Conservation (phyloP, 2,329 filamentous ascomycete species). For the Mycocentrospora acerina region DNA sequence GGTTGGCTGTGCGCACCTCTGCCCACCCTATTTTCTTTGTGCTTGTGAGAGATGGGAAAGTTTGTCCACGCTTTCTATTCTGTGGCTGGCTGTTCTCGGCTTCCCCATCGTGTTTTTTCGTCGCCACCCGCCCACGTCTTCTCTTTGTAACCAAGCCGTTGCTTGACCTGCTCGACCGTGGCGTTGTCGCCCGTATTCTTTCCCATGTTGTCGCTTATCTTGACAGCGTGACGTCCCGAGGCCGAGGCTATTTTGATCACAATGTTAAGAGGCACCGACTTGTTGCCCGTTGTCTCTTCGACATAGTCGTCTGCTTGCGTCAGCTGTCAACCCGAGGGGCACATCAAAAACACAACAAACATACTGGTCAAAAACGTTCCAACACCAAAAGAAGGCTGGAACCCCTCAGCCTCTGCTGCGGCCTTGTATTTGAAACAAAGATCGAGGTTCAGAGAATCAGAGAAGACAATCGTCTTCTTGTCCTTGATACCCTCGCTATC, state of each 20-base stretch:
- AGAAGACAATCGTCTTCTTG: conserved; percentile 90
- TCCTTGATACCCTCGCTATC: conserved; percentile 71
- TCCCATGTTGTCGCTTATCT: conserved; percentile 82
- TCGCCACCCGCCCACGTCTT: conserved; percentile 81
- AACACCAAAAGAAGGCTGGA: conserved; percentile 87
- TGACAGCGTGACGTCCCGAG: conserved; percentile 77
- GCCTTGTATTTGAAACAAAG: conserved; percentile 87
- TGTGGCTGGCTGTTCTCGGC: conserved; percentile 22
- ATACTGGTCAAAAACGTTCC: conserved; percentile 88
- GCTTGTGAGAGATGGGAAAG: too few relatives aligned
- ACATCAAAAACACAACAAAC: conserved; percentile 13
- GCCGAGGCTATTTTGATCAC: conserved; percentile 96
- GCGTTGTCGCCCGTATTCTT: conserved; percentile 91
- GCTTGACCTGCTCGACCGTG: conserved; percentile 81
- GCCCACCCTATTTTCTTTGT: too few relatives aligned
- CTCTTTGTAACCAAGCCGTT: conserved; percentile 81
- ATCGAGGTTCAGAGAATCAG: conserved; percentile 90
- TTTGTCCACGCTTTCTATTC: conserved; percentile 3
- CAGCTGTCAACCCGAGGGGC: conserved; percentile 3
- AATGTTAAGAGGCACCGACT: conserved; percentile 91
- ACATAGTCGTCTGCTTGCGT: conserved; percentile 70
- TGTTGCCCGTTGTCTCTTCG: conserved; percentile 70
- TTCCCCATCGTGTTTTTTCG: conserved; percentile 80
- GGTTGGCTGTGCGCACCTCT: too few relatives aligned
- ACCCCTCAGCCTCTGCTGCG: conserved; percentile 75